These are phyloP conservation scores for Erysiphe neolycopersici DNA, from an alignment of 2,329 filamentous ascomycete species.

Conservation along the genomic window DNA sequence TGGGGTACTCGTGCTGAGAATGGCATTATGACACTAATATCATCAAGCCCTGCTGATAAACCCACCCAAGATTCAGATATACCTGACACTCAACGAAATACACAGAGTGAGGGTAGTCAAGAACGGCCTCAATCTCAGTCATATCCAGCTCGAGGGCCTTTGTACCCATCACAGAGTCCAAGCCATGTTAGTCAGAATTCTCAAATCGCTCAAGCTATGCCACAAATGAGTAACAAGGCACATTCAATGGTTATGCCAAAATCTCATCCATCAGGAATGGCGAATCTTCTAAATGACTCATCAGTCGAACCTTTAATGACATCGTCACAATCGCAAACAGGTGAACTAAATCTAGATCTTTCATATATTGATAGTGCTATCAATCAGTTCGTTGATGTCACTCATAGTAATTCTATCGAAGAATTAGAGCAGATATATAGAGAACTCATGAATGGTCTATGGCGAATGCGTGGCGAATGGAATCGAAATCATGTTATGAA, in stretches of 20 bases:
- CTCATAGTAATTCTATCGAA: constrained; percentile 33
- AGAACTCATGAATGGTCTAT: constrained; percentile 71
- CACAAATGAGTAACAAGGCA: constrained; percentile 15
- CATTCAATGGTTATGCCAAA: constrained; percentile 5
- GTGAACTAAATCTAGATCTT: constrained; percentile 17
- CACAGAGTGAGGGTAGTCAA: constrained; percentile 18
- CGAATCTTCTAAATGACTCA: constrained; percentile 12
- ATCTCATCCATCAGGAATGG: constrained; percentile 8
- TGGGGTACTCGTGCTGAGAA: constrained; percentile 50
- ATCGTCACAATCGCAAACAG: constrained; percentile 9
- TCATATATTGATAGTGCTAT: constrained; percentile 9
- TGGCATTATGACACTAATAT: constrained; percentile 18
- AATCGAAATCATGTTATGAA: constrained; percentile 51
- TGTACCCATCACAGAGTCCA: constrained; percentile 12
- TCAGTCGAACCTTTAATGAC: constrained; percentile 10
- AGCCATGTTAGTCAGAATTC: constrained; percentile 11
- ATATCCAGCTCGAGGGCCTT: constrained; percentile 20
- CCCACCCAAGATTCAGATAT: constrained; percentile 14
- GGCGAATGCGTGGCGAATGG: constrained; percentile 54
- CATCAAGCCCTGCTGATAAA: constrained; percentile 9
- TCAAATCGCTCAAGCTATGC: constrained; percentile 11
- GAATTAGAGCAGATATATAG: constrained; percentile 87
- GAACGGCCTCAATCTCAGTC: constrained; percentile 34
- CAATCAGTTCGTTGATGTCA: constrained; percentile 7
- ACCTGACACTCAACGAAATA: constrained; percentile 23